Evolutionary conservation across 1,284 basidiomycete genomes (phyloP).

Genomic region (Moniliella sp.): DNA sequence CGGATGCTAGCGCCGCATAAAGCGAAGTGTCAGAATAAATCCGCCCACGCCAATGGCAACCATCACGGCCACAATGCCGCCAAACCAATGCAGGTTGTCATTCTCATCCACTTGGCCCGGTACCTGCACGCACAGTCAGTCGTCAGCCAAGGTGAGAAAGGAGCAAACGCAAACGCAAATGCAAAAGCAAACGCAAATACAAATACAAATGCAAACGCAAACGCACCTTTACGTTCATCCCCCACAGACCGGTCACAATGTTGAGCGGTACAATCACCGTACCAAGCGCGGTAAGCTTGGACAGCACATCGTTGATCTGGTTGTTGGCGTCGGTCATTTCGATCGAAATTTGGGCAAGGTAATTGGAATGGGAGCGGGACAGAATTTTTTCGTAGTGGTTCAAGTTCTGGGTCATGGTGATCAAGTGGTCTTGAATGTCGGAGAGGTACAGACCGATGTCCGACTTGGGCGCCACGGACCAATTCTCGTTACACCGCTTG

Average conservation of each 20-base stretch:
- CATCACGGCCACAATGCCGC: too few species aligned
- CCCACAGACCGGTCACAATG: constrained; percentile 33
- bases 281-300: constrained; percentile 92
- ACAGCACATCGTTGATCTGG: constrained; percentile 91
- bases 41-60: too few species aligned
- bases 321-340: constrained; percentile 79
- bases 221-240: too few species aligned
- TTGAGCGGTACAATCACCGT: constrained; percentile 63
- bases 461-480: constrained; percentile 87
- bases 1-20: too few species aligned
- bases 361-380: constrained; percentile 95
- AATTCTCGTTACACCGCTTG: constrained; percentile 91
- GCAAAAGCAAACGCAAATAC: neutral
- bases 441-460: constrained; percentile 91
- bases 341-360: constrained; percentile 29
- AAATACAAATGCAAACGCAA: too few species aligned
- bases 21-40: too few species aligned
- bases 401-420: constrained; percentile 98
- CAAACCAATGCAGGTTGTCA: constrained; percentile 29
- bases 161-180: neutral
- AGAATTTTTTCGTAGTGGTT: constrained; percentile 98
- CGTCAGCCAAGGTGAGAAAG: neutral
- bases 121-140: constrained; percentile 28
- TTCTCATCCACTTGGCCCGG: constrained; percentile 22
- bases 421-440: constrained; percentile 74